Evolutionary conservation across 129 eudicot genomes (phyloP), one percentile per base, ranked within the genome.

Genomic region (Artemisia annua): DNA sequence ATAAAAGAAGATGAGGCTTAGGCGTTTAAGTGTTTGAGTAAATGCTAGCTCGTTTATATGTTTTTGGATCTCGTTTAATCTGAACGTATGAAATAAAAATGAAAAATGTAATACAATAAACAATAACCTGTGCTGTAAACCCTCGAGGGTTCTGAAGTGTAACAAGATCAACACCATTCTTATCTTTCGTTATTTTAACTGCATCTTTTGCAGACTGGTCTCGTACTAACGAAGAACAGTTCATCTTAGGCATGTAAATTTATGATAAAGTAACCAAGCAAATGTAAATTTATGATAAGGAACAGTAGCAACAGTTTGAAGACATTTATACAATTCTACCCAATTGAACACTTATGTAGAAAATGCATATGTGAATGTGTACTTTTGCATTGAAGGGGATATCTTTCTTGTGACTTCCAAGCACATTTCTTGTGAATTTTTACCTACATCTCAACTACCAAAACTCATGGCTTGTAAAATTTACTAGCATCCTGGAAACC

Each of bases 101-200:
- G 49, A 63, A 15, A 3, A 13, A 13, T 11, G 18, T 13, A 69
- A 60, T 11, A 4, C 46, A 53, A 50, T 32, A 9, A 50, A 52
- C 13, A 5, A 14, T 12, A 79, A 94, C 87, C 96, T 90, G 87
- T 6, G 79, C 85, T 3, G 97, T 80, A 58, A 87, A 89, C 3
- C 98, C 97, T 22, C 79, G 66, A 11, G 83, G 80, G 69, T 78
- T 90, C 15, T 57, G 88, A 54, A 94, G 97, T 43, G 88, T 39
- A 19, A 88, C 85, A 71, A 79, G 93, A 74, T 79, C 85, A 54
- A 84, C 73, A 58, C 96, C 93, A 65, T 87, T 87, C 64, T 81
- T 87, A 65, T 94, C 97, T 61, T 78, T 85, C 3, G 69, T 44
- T 52, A 81, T 80, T 75, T 59, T 75, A 60, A 67, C 85, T 28